Base-by-base conservation (phyloP, 2,329 filamentous ascomycete genomes). In the Diaporthe helianthi region DNA sequence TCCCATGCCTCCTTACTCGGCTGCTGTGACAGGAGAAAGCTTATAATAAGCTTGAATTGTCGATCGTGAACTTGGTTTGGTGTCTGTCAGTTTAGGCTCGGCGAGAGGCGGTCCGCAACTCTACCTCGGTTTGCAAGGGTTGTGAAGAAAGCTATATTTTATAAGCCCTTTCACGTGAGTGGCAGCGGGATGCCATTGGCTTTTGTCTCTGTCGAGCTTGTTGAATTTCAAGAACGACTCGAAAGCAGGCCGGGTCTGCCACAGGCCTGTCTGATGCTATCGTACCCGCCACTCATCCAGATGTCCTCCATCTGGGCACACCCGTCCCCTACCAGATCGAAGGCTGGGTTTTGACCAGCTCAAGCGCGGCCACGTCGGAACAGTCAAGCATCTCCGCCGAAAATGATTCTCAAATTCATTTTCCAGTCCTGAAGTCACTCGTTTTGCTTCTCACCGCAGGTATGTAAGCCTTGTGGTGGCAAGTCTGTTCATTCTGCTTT, bases 401-500 rank as follows among this genome's bases (percentile, higher is more conserved):
- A 1, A 3, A 24, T 0, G 2, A 8, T 0, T 12, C 3, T 1
- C 2, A 17, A 13, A 1, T 12, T 10, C 2, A 47, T 4, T 29
- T 33, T 8, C 9, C 12, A 29, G 22, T n/a, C n/a, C n/a, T n/a
- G n/a, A n/a, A n/a, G n/a, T 5, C 2, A 3, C 19, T 24, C 4
- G 1, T 4, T 22, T 31, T 1, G 4, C 2, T 47, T 47, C 1
- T 47, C 1, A 5, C 36, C 22, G 10, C 19, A 47, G 3, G 19
- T 13, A 46, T 9, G 46, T 4, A 3, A 17, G 26, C 22, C 17
- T n/a, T 60, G 5, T 15, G 29, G 9, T 24, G 10, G 12, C 12
- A n/a, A 22, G 6, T 1, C 1, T 24, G 1, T 33, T 17, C 26
- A 31, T 5, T 33, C 15, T 17, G 12, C 26, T 24, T 47, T 1